Evolutionary conservation across 441 rosid species (phyloP).

Genomic region (Corymbia calophylla): DNA sequence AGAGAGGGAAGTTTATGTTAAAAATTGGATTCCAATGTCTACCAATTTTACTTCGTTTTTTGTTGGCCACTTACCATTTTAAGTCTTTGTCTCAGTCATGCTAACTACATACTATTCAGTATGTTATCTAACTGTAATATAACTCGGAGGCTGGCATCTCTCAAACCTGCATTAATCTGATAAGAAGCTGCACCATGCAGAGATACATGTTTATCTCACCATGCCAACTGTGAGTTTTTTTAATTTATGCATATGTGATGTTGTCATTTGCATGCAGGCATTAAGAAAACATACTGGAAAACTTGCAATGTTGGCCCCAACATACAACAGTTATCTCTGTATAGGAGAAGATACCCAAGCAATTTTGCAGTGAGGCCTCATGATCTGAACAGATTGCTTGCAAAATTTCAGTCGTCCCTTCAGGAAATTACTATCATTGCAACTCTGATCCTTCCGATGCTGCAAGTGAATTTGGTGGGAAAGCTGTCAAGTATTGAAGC

Average conservation of each 20-base stretch:
- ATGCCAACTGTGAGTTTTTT: neutral
- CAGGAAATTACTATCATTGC: constrained; percentile 88
- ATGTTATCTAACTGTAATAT: neutral
- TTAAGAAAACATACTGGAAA: constrained; percentile 70
- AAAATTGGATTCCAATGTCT: neutral
- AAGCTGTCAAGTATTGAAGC: constrained; percentile 50
- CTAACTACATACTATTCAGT: neutral
- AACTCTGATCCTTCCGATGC: constrained; percentile 52
- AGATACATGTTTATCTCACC: neutral
- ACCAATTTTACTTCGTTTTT: neutral
- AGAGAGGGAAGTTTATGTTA: neutral
- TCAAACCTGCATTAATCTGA: neutral
- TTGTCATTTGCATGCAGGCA: constrained; percentile 27
- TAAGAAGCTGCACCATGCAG: neutral
- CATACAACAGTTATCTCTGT: constrained; percentile 77
- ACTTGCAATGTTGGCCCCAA: constrained; percentile 84
- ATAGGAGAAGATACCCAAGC: constrained; percentile 61
- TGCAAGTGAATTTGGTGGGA: constrained; percentile 76
- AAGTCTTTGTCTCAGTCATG: neutral
- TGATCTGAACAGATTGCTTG: constrained; percentile 71
- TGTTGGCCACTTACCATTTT: neutral
- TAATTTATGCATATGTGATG: neutral
- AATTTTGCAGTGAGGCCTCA: constrained; percentile 69
- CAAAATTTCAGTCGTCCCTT: constrained; percentile 78
- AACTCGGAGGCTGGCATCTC: neutral